phyloP scores from a whole-genome alignment of 2,329 filamentous ascomycete species.

The Ceratocystis smalleyi region DNA sequence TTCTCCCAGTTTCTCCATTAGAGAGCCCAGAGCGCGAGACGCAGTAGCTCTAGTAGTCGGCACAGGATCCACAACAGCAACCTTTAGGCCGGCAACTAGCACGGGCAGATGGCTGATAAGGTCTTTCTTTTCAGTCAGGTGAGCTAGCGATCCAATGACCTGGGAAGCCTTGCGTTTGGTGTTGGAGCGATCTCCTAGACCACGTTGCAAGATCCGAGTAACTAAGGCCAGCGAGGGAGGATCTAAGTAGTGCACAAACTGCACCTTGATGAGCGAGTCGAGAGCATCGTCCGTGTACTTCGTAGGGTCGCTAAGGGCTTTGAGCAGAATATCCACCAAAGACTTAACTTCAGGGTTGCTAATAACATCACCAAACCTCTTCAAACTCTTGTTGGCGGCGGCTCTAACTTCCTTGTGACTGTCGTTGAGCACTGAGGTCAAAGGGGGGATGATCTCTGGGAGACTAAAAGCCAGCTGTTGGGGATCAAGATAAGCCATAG shows the following conservation, averaged over 20 bases:
- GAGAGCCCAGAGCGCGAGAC: constrained; percentile 83
- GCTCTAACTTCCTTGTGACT: constrained; percentile 92
- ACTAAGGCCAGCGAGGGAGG: constrained; percentile 88
- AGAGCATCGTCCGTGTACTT: constrained; percentile 93
- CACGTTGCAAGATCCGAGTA: constrained; percentile 86
- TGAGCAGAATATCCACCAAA: constrained; percentile 78
- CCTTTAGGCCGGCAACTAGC: constrained; percentile 73
- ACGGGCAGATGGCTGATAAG: constrained; percentile 82
- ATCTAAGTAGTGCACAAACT: constrained; percentile 96
- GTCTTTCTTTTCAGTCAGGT: constrained; percentile 92
- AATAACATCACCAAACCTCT: constrained; percentile 96
- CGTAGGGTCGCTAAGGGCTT: constrained; percentile 91
- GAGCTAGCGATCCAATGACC: constrained; percentile 93
- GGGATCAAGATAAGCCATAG: constrained; percentile 96
- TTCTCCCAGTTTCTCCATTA: constrained; percentile 96
- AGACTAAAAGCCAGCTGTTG: constrained; percentile 84
- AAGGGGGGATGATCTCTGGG: constrained; percentile 89
- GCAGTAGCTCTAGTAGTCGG: constrained; percentile 92
- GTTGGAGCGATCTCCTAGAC: constrained; percentile 74
- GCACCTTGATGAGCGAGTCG: constrained; percentile 91
- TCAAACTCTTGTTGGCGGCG: constrained; percentile 87
- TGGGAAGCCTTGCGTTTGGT: constrained; percentile 95
- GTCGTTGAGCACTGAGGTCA: constrained; percentile 88
- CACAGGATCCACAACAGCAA: constrained; percentile 86
- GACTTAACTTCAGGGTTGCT: constrained; percentile 94